Conservation (phyloP, 306 rosid genomes). For the Oxytropis ochrocephala region DNA sequence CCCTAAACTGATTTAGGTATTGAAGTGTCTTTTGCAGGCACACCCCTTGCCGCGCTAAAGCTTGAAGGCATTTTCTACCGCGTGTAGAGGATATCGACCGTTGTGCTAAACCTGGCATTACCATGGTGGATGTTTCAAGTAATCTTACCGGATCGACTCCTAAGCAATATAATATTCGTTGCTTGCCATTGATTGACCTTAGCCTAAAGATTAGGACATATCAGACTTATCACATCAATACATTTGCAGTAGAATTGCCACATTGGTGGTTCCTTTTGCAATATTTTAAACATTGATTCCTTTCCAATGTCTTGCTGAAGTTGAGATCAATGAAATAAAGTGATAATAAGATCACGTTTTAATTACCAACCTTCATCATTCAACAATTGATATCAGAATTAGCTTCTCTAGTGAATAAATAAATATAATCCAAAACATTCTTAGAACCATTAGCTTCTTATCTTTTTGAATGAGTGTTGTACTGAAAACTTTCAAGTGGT, state of each 20-base stretch:
- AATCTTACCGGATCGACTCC: constrained; percentile 10
- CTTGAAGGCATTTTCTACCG: no score
- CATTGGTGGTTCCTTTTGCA: neutral
- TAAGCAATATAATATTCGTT: constrained; percentile 11
- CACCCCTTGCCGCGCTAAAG: no score
- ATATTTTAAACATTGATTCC: constrained; percentile 11
- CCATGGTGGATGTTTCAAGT: constrained; percentile 16
- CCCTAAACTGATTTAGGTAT: no score
- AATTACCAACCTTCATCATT: neutral
- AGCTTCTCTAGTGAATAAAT: constrained; percentile 7
- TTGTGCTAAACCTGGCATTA: no score
- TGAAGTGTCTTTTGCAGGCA: no score
- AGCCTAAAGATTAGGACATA: neutral
- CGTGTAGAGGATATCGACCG: no score
- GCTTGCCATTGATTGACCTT: neutral
- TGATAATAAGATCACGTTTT: constrained; percentile 5
- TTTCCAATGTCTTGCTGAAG: neutral
- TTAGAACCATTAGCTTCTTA: constrained; percentile 12
- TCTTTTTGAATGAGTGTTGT: neutral
- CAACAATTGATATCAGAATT: constrained; percentile 12
- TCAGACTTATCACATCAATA: neutral
- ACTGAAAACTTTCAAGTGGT: constrained; percentile 3
- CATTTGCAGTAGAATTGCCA: neutral
- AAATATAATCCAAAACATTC: constrained; percentile 3
- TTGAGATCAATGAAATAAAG: neutral